Base-by-base conservation (phyloP, 148 eudicot species). In the Persicaria tinctoria region DNA sequence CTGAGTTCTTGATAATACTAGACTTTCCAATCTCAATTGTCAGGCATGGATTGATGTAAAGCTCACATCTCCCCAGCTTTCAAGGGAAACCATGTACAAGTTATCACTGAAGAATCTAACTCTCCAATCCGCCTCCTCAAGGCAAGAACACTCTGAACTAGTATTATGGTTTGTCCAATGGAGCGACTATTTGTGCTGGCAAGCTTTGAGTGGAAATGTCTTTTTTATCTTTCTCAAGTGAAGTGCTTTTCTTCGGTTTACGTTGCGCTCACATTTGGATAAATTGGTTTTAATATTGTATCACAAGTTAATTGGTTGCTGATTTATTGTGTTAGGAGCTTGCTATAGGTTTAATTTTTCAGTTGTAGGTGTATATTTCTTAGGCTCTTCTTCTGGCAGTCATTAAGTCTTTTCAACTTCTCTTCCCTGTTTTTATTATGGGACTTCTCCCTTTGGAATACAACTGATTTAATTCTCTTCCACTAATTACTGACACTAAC, bases 41-140 rank as follows among this genome's bases (percentile, higher is more conserved):
- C 87, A 95, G 99, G 84, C 84, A 77, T 92, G 99, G 97, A 80
- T 88, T 71, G 94, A 95, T 75, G 89, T 95, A 77, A 95, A 92
- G 84, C 83, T 95, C 74, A 90, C 97, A 64, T 89, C 99, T 63
- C 99, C 99, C 74, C 99, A 95, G 81, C 95, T 95, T 88, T 85
- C 82, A 60, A 88, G 99, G 82, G 97, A 92, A 86, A 92, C 91
- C 32, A 68, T 80, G 77, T 95, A 92, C 80, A 95, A 95, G 83
- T 32, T 92, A 86, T 90, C 97, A 9, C 66, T 90, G 51, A 86
- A 87, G 75, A 81, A 88, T 76, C 78, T 83, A 27, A 84, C 82
- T 72, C 88, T 92, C 23, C 93, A 92, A 79, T 76, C 88, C 76
- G 84, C 85, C 80, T 86, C 97, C 74, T 77, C 97, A 75, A 90